Evolutionary conservation across 495 filamentous ascomycete genomes (phyloP).

Genomic region (Penicillium canariense): DNA sequence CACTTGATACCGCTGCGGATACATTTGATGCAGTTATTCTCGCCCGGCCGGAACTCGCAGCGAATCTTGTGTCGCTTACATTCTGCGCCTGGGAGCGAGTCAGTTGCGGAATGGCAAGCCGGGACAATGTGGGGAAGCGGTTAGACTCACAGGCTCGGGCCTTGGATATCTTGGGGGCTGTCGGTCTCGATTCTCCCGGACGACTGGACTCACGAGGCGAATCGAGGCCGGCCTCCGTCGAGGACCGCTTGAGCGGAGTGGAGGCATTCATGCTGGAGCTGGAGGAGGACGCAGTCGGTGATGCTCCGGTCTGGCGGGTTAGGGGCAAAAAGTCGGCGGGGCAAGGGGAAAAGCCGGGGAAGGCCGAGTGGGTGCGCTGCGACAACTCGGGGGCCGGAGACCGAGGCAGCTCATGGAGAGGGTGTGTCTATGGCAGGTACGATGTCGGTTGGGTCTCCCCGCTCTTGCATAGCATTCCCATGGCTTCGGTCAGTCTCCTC

Average conservation of each 20-base stretch:
- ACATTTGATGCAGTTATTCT: conserved; percentile 46
- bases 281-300: conserved; percentile 29
- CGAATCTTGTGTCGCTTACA: conserved; percentile 51
- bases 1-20: conserved; percentile 48
- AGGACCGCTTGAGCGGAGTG: conserved; percentile 42
- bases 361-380: background rate
- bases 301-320: conserved; percentile 36
- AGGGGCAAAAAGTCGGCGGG: conserved; percentile 21
- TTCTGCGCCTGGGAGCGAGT: conserved; percentile 37
- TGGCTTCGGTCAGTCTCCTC: background rate
- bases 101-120: background rate
- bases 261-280: conserved; percentile 23
- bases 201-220: conserved; percentile 26
- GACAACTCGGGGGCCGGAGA: background rate
- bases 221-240: conserved; percentile 40
- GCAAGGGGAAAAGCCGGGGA: conserved; percentile 17
- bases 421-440: too few species aligned
- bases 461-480: background rate
- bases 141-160: conserved; percentile 44
- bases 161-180: conserved; percentile 44
- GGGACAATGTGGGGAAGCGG: conserved; percentile 13
- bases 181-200: conserved; percentile 20
- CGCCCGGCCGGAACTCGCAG: conserved; percentile 44
- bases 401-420: too few species aligned
- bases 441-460: background rate